Conservation (phyloP, 2,329 filamentous ascomycete species). For the Akanthomyces muscarius region DNA sequence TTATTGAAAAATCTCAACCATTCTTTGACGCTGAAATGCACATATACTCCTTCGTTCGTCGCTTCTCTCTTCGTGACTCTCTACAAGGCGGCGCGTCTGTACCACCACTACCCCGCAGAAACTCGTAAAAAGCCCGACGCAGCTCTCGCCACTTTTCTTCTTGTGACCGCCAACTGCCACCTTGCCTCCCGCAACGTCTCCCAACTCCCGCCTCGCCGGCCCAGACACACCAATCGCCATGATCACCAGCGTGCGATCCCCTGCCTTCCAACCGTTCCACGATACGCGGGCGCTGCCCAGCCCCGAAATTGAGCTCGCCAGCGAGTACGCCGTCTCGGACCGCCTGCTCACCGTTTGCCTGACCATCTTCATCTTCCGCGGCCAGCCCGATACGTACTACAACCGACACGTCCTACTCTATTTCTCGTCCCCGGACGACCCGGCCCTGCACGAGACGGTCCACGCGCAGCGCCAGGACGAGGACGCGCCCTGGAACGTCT, state of each 20-base stretch:
- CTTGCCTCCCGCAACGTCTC: slow-evolving; percentile 3
- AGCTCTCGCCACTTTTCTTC: slow-evolving; percentile 13
- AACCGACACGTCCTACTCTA: slow-evolving; percentile 20
- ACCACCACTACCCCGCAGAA: slow-evolving; percentile 10
- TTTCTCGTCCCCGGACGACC: slow-evolving; percentile 20
- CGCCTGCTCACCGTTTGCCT: slow-evolving; percentile 15
- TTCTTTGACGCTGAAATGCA: not conserved
- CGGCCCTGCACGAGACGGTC: slow-evolving; percentile 17
- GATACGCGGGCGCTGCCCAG: not conserved
- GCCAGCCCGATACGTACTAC: slow-evolving; percentile 18
- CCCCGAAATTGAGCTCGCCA: slow-evolving; percentile 4
- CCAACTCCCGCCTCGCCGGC: not conserved
- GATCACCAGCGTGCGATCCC: slow-evolving; percentile 2
- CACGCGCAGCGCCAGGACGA: slow-evolving; percentile 18
- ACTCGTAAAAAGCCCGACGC: not conserved
- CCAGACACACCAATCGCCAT: not conserved
- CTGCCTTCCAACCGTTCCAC: not conserved
- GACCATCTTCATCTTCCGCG: slow-evolving; percentile 18
- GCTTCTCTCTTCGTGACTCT: not conserved
- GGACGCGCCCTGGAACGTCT: slow-evolving; percentile 12
- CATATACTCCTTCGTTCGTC: not conserved
- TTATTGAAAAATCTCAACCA: too few species aligned
- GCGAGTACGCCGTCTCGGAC: slow-evolving; percentile 12
- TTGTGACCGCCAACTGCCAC: not conserved
- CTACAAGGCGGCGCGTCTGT: not conserved